phyloP scores from a whole-genome alignment of 176 grass and related monocot genomes.

The Zoysia japonica region DNA sequence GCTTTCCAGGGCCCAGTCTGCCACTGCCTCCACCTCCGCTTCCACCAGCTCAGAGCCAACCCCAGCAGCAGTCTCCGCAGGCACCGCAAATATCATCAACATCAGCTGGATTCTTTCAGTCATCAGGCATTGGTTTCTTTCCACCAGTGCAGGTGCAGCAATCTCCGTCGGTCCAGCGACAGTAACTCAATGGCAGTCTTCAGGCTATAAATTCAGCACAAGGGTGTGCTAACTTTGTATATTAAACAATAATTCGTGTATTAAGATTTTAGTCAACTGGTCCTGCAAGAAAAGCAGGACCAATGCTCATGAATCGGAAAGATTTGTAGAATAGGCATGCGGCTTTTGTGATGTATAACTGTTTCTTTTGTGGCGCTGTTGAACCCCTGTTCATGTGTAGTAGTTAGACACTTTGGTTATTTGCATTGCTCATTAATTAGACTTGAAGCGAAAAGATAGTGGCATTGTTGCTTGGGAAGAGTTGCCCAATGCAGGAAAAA shows the following conservation, averaged over 20 bases:
- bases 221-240: constrained; percentile 59
- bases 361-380: constrained; percentile 30
- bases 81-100: constrained; percentile 51
- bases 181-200: constrained; percentile 44
- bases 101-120: constrained; percentile 63
- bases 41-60: constrained; percentile 49
- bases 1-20: constrained; percentile 47
- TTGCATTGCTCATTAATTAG: constrained; percentile 34
- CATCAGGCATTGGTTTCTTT: constrained; percentile 67
- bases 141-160: constrained; percentile 69
- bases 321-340: constrained; percentile 51
- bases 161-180: constrained; percentile 67
- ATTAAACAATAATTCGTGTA: constrained; percentile 47
- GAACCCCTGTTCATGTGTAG: constrained; percentile 32
- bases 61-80: constrained; percentile 63
- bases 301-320: constrained; percentile 30
- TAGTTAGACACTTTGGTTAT: constrained; percentile 20
- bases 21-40: constrained; percentile 49
- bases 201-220: constrained; percentile 34
- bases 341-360: constrained; percentile 46
- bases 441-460: constrained; percentile 30
- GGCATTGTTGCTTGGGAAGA: neutral
- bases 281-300: constrained; percentile 42
- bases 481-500: constrained; percentile 18
- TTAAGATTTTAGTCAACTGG: constrained; percentile 18